A percentile compares a stretch with the other conserved stretches of the same genome.
Evolutionary conservation across 148 eudicot genomes (phyloP).

Genomic region (Hydrangea macrophylla): DNA sequence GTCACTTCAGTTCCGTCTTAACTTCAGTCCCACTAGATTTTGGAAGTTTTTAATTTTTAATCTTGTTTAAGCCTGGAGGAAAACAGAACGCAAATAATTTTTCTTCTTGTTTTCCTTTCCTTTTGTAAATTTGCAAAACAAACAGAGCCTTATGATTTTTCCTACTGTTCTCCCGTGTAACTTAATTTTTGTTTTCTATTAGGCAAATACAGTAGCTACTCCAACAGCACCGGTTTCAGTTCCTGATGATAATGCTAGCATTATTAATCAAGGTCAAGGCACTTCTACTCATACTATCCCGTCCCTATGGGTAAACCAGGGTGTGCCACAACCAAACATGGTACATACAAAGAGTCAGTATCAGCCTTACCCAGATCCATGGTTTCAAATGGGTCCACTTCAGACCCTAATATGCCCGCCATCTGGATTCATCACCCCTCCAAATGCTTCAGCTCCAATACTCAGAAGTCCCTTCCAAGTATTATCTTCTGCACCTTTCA

Average conservation of each 20-base stretch:
- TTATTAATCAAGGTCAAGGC: slow-evolving; percentile 27
- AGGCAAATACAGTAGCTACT: slow-evolving; percentile 42
- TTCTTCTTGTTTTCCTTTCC: too few relatives aligned
- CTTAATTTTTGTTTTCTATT: slow-evolving; percentile 1
- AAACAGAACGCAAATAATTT: too few relatives aligned
- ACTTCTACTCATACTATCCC: slow-evolving; percentile 20
- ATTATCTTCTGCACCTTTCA: slow-evolving; percentile 36
- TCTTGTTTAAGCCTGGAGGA: too few relatives aligned
- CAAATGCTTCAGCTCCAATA: slow-evolving; percentile 25
- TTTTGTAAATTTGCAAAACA: too few relatives aligned
- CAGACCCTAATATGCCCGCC: slow-evolving; percentile 17
- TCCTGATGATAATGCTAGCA: slow-evolving; percentile 32
- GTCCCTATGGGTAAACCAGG: slow-evolving; percentile 37
- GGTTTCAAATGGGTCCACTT: slow-evolving; percentile 49
- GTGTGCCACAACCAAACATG: slow-evolving; percentile 28
- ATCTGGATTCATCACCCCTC: slow-evolving; percentile 27
- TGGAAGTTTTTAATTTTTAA: too few relatives aligned
- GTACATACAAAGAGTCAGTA: slow-evolving; percentile 44
- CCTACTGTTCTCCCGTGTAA: too few relatives aligned
- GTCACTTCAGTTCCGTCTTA: too few relatives aligned
- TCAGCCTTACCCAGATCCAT: slow-evolving; percentile 48
- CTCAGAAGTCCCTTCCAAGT: slow-evolving; percentile 19
- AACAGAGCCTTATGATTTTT: too few relatives aligned
- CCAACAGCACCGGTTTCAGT: slow-evolving; percentile 36
- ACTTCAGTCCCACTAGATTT: too few relatives aligned